phyloP scores from a whole-genome alignment of 805 yeast genomes.

The Vanderwaltozyma tropicalis region DNA sequence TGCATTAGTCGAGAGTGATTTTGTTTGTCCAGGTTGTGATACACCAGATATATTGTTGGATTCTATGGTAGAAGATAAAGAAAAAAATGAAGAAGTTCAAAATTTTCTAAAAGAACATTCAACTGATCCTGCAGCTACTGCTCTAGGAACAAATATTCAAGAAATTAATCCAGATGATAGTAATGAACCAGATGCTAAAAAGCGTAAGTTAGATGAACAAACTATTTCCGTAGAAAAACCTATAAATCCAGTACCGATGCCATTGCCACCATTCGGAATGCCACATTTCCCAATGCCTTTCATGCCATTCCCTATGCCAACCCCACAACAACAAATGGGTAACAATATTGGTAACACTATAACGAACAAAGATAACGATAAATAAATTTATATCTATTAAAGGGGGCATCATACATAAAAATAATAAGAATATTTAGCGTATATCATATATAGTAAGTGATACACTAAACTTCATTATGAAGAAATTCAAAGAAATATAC shows the following conservation, averaged over 20 bases:
- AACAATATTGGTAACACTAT: neutral
- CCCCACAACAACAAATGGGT: neutral
- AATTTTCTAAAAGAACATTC: conserved; percentile 35
- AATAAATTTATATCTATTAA: too few species aligned
- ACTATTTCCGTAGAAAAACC: conserved; percentile 1
- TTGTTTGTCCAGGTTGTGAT: conserved; percentile 82
- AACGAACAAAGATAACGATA: too few species aligned
- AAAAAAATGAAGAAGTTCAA: conserved; percentile 44
- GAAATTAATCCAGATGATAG: conserved; percentile 1
- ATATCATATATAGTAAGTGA: too few species aligned
- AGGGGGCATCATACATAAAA: too few species aligned
- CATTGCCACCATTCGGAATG: conserved; percentile 27
- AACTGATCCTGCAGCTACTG: conserved; percentile 12
- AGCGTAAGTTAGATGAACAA: conserved; percentile 5
- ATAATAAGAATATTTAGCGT: too few species aligned
- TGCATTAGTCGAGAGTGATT: conserved; percentile 66
- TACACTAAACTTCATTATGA: too few species aligned
- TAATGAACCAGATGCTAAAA: conserved; percentile 4
- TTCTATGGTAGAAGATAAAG: conserved; percentile 50
- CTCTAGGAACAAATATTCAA: conserved; percentile 12
- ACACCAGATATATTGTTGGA: conserved; percentile 68
- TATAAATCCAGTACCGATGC: conserved; percentile 14
- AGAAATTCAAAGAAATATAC: too few species aligned
- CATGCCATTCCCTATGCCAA: conserved; percentile 22
- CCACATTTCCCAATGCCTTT: conserved; percentile 31